Base-by-base conservation (phyloP, 2,329 filamentous ascomycete genomes). In the Alternaria ethzedia region DNA sequence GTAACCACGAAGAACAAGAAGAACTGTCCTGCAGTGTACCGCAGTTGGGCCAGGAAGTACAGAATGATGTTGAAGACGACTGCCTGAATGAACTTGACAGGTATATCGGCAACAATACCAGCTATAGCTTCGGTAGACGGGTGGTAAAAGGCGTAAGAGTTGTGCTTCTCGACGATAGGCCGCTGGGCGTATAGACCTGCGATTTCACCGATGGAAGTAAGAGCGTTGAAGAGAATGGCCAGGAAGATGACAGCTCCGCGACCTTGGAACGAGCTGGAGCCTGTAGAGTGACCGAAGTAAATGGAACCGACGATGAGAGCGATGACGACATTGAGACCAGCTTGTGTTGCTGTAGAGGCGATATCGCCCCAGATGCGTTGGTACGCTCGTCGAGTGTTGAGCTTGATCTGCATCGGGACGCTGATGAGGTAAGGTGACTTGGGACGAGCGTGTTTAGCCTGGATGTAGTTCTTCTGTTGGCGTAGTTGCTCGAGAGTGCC, bases 81-180 rank as follows among this genome's bases (percentile, higher is more conserved):
- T 2, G 88, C 82, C 68, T 93, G 93, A 5, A 81, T 43, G 5
- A 96, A 80, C 77, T 95, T 97, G 79, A 93, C 91, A 0, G 94
- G 94, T 79, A 96, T 81, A 70, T 97, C 94, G 67, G 88, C 90
- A 15, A 97, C 80, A 87, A 97, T 94, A 3, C 91, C 95, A 0
- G 91, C 88, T 64, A 93, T 85, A 13, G 93, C 92, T 83, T 97
- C 94, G 6, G 93, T 90, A 9, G 90, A 92, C 0, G 94, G 93
- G 74, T 96, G 94, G 71, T 97, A 97, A 41, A 97, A 86, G 13
- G 93, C 93, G 76, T 97, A 97, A 25, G 90, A 89, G 57, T 86
- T 82, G 72, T 97, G 94, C 77, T 97, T 97, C 74, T 97, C 93
- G 63, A 97, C 92, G 70, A 97, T 96, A 1, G 92, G 91, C 21